phyloP scores from a whole-genome alignment of 768 basidiomycete species.

The Psilocybe azurescens region DNA sequence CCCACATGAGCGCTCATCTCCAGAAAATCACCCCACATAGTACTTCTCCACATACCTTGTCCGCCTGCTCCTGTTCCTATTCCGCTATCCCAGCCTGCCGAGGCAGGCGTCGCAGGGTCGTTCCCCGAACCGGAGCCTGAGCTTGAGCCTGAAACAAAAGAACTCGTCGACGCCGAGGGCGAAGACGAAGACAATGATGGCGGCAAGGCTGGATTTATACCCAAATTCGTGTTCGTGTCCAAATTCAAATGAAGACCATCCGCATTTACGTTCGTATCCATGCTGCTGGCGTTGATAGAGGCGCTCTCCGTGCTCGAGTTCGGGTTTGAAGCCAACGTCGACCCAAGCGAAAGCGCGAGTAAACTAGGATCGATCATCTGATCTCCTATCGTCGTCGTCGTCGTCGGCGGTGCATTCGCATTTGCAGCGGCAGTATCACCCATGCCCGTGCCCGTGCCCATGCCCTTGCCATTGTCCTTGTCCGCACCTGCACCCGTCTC shows the following conservation, averaged over 20 bases:
- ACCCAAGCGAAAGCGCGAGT: slow-evolving; percentile 30
- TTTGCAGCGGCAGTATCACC: background rate
- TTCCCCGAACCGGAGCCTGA: slow-evolving; percentile 36
- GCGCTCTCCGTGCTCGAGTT: background rate
- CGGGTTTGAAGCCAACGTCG: background rate
- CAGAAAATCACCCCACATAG: slow-evolving; percentile 21
- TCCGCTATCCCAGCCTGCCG: slow-evolving; percentile 37
- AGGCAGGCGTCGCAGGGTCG: slow-evolving; percentile 43
- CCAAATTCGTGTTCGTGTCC: background rate
- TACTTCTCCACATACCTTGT: slow-evolving; percentile 28
- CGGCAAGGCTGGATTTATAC: background rate
- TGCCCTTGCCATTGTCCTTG: background rate
- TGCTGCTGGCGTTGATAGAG: too few relatives aligned
- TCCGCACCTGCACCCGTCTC: background rate
- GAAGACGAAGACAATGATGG: background rate
- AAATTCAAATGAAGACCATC: background rate
- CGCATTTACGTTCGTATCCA: too few relatives aligned
- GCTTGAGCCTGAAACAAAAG: slow-evolving; percentile 33
- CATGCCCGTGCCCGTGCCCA: too few relatives aligned
- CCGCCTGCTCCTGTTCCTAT: slow-evolving; percentile 4
- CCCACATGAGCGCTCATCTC: slow-evolving; percentile 16
- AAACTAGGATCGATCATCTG: slow-evolving; percentile 38
- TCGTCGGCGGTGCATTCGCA: background rate
- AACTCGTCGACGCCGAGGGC: background rate
- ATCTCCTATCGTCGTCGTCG: slow-evolving; percentile 14